These are phyloP conservation scores for Plenodomus tracheiphilus DNA, from an alignment of 2,329 filamentous ascomycete genomes.

Conservation along the genomic window DNA sequence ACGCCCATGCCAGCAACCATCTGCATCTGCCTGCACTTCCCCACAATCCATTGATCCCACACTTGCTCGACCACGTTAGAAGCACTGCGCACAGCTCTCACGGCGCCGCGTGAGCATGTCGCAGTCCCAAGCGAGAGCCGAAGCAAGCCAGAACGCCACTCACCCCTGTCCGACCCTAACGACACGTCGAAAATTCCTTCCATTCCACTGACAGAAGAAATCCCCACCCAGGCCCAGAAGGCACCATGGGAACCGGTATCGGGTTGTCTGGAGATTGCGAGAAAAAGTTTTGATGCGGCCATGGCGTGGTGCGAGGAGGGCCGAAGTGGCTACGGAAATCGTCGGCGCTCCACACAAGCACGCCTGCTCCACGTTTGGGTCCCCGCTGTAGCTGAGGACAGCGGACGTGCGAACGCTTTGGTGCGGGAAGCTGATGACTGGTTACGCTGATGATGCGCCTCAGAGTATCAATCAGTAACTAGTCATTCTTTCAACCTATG, in stretches of 20 bases:
- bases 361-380: not conserved
- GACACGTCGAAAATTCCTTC: conserved; percentile 2
- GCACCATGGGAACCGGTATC: conserved; percentile 18
- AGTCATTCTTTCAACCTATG: not conserved
- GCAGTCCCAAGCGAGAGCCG: conserved; percentile 11
- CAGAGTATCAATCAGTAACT: not conserved
- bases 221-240: conserved; percentile 10
- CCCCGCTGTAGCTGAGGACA: not conserved
- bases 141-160: conserved; percentile 18
- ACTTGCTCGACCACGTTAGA: not conserved
- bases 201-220: conserved; percentile 9
- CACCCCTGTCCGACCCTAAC: conserved; percentile 8
- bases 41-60: conserved; percentile 8
- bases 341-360: conserved; percentile 16
- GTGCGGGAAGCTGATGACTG: not conserved
- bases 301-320: conserved; percentile 14
- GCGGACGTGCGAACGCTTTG: not conserved
- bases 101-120: not conserved
- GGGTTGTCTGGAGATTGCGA: conserved; percentile 9
- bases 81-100: not conserved
- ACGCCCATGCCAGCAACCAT: not conserved
- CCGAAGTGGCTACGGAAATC: conserved; percentile 21
- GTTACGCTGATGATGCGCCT: not conserved
- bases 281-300: conserved; percentile 9
- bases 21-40: not conserved